phyloP scores from a whole-genome alignment of 2,329 filamentous ascomycete species.

The Leptosphaerulina australis region DNA sequence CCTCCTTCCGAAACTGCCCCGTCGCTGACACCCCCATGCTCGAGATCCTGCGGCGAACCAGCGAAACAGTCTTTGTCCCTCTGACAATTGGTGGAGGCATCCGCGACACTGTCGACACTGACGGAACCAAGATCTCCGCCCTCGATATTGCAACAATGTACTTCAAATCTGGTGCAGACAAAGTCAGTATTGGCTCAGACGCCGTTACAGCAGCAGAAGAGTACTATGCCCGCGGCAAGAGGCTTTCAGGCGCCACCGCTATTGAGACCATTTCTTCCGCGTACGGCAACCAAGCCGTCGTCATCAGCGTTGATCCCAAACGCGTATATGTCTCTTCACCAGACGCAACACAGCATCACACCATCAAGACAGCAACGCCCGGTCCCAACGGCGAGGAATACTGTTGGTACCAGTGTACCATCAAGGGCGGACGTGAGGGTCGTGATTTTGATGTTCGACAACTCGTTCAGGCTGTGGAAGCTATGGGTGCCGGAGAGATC shows the following conservation, averaged over 20 bases:
- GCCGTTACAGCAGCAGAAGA: constrained; percentile 92
- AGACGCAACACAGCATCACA: constrained; percentile 74
- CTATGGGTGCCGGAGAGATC: constrained; percentile 94
- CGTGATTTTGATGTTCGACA: constrained; percentile 91
- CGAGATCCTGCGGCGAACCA: constrained; percentile 84
- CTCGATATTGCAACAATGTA: constrained; percentile 95
- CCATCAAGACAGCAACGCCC: constrained; percentile 70
- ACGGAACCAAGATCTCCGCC: constrained; percentile 84
- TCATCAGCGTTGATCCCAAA: constrained; percentile 93
- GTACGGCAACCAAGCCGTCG: constrained; percentile 96
- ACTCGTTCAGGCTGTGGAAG: constrained; percentile 85
- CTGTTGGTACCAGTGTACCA: constrained; percentile 98
- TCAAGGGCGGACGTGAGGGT: constrained; percentile 94
- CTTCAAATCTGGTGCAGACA: constrained; percentile 96
- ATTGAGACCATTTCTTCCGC: constrained; percentile 94
- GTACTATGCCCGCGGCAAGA: constrained; percentile 74
- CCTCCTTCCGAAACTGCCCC: constrained; percentile 93
- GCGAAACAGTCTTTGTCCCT: constrained; percentile 92
- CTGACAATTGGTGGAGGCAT: constrained; percentile 96
- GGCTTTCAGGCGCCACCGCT: constrained; percentile 79
- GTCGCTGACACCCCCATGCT: constrained; percentile 94
- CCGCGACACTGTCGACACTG: constrained; percentile 86
- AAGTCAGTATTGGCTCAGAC: constrained; percentile 95
- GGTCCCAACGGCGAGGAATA: constrained; percentile 78
- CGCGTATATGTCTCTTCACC: constrained; percentile 80